phyloP scores from a whole-genome alignment of 441 rosid species.

The Eugenia klotzschiana region DNA sequence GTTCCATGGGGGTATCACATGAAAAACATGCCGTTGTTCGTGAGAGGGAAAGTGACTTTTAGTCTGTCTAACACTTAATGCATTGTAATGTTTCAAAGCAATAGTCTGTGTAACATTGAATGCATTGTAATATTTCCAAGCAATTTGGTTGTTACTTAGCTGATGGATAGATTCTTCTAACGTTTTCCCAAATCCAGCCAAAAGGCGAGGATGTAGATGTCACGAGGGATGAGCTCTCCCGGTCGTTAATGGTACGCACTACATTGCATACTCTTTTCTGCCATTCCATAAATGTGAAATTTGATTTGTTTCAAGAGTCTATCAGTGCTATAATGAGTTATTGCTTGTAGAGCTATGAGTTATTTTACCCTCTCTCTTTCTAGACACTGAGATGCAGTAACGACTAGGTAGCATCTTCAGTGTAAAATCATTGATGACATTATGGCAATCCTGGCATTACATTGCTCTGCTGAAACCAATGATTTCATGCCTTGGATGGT shows the following conservation, averaged over 20 bases:
- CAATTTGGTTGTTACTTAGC: background rate
- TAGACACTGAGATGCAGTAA: background rate
- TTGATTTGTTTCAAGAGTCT: background rate
- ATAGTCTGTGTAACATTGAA: background rate
- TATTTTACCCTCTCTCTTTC: background rate
- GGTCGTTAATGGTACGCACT: constrained; percentile 49
- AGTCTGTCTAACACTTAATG: background rate
- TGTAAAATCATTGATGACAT: background rate
- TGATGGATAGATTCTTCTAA: background rate
- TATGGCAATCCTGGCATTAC: background rate
- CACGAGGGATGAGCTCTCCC: constrained; percentile 67
- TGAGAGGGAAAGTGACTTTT: background rate
- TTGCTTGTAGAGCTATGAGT: background rate
- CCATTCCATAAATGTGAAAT: background rate
- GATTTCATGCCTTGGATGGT: background rate
- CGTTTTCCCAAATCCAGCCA: constrained; percentile 24
- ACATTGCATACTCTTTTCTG: background rate
- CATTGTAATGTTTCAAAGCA: background rate
- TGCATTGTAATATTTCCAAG: background rate
- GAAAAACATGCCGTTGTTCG: background rate
- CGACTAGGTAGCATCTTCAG: background rate
- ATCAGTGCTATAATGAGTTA: background rate
- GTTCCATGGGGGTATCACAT: background rate
- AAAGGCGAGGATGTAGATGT: constrained; percentile 38
- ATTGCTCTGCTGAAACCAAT: background rate